Conservation (phyloP, 73 alveolate genomes). For the Paramecium caudatum region DNA sequence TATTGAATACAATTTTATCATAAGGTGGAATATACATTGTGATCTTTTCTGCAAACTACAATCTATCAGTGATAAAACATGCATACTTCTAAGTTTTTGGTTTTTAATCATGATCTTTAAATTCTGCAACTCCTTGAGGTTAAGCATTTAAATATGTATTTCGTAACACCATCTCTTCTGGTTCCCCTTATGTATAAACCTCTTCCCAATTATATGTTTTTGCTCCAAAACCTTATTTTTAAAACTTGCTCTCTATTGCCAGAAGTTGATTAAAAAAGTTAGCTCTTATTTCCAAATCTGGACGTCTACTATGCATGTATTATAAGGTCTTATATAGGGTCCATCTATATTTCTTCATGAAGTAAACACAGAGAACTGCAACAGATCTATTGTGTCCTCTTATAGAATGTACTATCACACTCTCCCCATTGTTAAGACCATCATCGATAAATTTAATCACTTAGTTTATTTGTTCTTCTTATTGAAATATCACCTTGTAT, state of each 20-base stretch:
- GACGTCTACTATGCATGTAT: constrained; percentile 82
- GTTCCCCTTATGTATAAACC: constrained; percentile 58
- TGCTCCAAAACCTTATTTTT: constrained; percentile 81
- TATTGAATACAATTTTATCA: constrained; percentile 37
- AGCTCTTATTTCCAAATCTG: constrained; percentile 87
- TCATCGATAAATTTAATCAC: constrained; percentile 82
- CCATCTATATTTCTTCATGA: constrained; percentile 86
- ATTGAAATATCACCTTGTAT: constrained; percentile 22
- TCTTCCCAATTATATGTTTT: constrained; percentile 86
- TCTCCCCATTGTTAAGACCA: constrained; percentile 81
- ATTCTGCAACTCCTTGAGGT: constrained; percentile 62
- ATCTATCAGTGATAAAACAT: not conserved
- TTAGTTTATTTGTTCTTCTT: constrained; percentile 77
- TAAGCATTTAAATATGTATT: constrained; percentile 57
- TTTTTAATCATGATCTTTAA: constrained; percentile 61
- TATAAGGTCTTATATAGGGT: constrained; percentile 83
- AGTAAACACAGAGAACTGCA: constrained; percentile 77
- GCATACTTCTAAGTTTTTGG: not conserved
- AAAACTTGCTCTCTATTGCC: constrained; percentile 79
- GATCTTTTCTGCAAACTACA: constrained; percentile 49
- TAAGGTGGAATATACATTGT: constrained; percentile 60
- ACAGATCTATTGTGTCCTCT: constrained; percentile 83
- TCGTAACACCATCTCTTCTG: constrained; percentile 60
- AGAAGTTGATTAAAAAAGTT: constrained; percentile 83
- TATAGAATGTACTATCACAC: constrained; percentile 84